Evolutionary conservation across 306 rosid genomes (phyloP).

Genomic region (Senna tora): DNA sequence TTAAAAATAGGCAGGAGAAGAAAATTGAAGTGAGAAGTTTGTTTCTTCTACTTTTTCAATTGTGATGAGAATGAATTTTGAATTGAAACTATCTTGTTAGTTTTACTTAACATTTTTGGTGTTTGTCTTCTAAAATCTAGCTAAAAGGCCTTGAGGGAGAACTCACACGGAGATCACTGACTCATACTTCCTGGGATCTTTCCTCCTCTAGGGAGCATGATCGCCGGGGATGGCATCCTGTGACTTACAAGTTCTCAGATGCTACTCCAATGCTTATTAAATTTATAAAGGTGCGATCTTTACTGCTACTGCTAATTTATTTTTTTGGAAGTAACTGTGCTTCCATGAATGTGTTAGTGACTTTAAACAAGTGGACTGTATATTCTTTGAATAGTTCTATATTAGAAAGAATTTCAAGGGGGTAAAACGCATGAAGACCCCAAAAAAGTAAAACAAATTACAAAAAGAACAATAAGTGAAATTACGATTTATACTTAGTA

Average conservation of each 20-base stretch:
- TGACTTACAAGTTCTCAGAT: conserved; percentile 90
- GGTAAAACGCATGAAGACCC: neutral
- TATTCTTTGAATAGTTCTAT: neutral
- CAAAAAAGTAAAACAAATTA: neutral
- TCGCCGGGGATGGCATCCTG: conserved; percentile 98
- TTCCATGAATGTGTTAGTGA: conserved; percentile 29
- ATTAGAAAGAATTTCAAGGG: neutral
- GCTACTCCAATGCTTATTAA: conserved; percentile 81
- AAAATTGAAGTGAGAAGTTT: conserved; percentile 20
- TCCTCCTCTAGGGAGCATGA: conserved; percentile 67
- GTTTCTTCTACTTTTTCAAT: neutral
- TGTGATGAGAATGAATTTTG: conserved; percentile 10
- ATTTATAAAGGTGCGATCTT: conserved; percentile 70
- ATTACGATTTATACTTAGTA: neutral
- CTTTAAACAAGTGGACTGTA: neutral
- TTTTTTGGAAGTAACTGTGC: conserved; percentile 12
- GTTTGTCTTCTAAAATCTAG: conserved; percentile 51
- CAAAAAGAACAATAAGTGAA: neutral
- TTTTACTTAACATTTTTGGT: conserved; percentile 29
- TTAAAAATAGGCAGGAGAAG: conserved; percentile 10
- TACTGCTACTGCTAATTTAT: conserved; percentile 29
- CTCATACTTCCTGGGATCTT: conserved; percentile 92
- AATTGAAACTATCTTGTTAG: neutral
- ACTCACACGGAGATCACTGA: conserved; percentile 79
- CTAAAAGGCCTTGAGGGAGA: conserved; percentile 83